A percentile compares a stretch with the other conserved stretches of the same genome.
phyloP scores from a whole-genome alignment of 495 filamentous ascomycete genomes.

The Xylaria grammica region DNA sequence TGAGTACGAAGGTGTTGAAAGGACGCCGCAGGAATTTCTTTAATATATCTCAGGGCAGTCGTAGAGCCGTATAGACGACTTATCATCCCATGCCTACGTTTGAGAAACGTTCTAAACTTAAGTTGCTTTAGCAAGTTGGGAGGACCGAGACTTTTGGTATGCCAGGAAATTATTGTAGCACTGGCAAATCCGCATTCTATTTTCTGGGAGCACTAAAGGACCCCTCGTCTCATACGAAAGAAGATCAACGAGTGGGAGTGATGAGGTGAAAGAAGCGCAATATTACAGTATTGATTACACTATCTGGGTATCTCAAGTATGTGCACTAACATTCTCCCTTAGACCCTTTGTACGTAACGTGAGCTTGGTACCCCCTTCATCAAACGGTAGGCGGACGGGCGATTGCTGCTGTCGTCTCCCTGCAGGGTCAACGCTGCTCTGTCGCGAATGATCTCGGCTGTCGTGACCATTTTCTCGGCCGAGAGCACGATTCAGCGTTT shows the following conservation, averaged over 20 bases:
- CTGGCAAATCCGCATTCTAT: too few species aligned
- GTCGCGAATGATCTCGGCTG: conserved; percentile 15
- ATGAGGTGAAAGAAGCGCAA: not conserved
- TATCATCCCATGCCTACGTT: too few species aligned
- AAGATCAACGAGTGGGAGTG: not conserved
- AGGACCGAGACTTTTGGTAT: too few species aligned
- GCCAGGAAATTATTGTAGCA: too few species aligned
- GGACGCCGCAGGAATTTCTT: too few species aligned
- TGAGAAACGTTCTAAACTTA: too few species aligned
- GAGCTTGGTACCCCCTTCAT: conserved; percentile 42
- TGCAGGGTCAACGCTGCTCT: conserved; percentile 15
- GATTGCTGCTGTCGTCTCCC: conserved; percentile 16
- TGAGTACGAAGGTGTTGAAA: too few species aligned
- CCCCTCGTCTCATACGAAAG: not conserved
- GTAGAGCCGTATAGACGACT: too few species aligned
- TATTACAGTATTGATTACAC: conserved; percentile 1
- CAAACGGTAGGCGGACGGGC: conserved; percentile 43
- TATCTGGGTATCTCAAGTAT: conserved; percentile 27
- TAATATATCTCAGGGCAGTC: too few species aligned
- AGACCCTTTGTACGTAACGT: conserved; percentile 54
- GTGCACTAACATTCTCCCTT: conserved; percentile 50
- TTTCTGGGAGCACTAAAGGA: too few species aligned
- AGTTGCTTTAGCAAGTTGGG: too few species aligned
- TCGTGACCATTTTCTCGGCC: conserved; percentile 24
- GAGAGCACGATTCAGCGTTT: conserved; percentile 44